Percentiles rank a stretch among this genome's conserved stretches.
These are phyloP conservation scores for Canavalia gladiata DNA, from an alignment of 306 rosid species.

Conservation along the genomic window DNA sequence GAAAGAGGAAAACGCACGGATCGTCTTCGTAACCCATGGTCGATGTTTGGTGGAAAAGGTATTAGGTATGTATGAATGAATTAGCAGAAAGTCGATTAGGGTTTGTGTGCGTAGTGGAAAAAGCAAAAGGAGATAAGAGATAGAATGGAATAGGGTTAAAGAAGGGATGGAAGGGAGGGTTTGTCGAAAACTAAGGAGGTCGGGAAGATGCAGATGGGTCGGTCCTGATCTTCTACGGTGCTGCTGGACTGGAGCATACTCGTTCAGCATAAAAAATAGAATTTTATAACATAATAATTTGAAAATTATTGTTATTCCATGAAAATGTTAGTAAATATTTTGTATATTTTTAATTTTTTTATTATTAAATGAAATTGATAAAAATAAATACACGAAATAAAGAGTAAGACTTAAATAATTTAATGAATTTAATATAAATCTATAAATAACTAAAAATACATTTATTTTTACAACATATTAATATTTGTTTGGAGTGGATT, in stretches of 20 bases:
- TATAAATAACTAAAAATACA: no score
- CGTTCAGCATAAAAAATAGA: no score
- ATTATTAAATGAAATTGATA: no score
- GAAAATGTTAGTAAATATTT: no score
- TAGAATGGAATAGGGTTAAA: background rate
- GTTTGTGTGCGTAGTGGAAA: background rate
- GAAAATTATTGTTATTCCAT: no score
- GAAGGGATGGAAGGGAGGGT: background rate
- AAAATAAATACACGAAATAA: no score
- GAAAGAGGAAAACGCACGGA: constrained; percentile 59
- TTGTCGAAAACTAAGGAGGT: background rate
- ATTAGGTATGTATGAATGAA: background rate
- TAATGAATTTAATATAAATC: no score
- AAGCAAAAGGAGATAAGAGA: background rate
- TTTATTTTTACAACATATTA: no score
- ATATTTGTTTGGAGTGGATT: no score
- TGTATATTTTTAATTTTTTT: no score
- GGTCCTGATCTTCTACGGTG: background rate
- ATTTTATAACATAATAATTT: no score
- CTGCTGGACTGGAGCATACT: background rate
- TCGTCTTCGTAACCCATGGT: constrained; percentile 84
- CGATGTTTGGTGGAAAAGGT: background rate
- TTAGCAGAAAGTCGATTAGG: background rate
- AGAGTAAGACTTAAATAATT: no score
- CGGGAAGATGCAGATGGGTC: background rate